Evolutionary conservation across 352 stramenopile genomes (phyloP), one percentile per base, ranked within the genome.

Genomic region (Globisporangium solare): DNA sequence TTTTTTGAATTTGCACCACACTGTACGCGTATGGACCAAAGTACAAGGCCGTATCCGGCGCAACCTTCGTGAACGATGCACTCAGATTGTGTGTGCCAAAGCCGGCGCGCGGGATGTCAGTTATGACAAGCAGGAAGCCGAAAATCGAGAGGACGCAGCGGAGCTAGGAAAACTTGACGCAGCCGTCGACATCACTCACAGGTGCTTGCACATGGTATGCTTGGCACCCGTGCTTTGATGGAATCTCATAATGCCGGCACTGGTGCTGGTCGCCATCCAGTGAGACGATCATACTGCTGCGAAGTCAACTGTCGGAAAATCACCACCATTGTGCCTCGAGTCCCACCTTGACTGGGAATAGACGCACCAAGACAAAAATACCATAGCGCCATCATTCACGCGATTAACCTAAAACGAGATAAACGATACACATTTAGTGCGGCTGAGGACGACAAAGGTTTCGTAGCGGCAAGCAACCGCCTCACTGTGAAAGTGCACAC

Each of bases 61-160:
- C 63, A 11, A 74, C 60, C 1, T 41, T 2, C 0, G 51, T 21
- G 0, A 66, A 72, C 7, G 60, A 71, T 1, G 60, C 31, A 0
- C 32, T 39, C 4, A 72, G 17, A 10, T 37, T 54, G 17, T 14
- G 42, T 2, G 74, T 55, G 1, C 71, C 69, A n/a, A 79, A 58
- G 2, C 76, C 74, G 0, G 71, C 78, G 14, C 74, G 71, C n/a
- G 72, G 74, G 18, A 87, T 78, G 21, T 87, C 74, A 3, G 71
- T 73, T 17, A 69, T 15, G 2, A 73, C 59, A 3, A 86, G 65
- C 10, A 68, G 35, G 13, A 83, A 27, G 6, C 60, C 60, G 3
- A 79, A 24, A 1, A 76, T 6, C 0, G 67, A 71, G 49, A 83
- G 48, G 7, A 79, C 0, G 15, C 47, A 72, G 14, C 71, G 63